phyloP scores from a whole-genome alignment of 2,329 filamentous ascomycete genomes.

The Ilyonectria mors-panacis region DNA sequence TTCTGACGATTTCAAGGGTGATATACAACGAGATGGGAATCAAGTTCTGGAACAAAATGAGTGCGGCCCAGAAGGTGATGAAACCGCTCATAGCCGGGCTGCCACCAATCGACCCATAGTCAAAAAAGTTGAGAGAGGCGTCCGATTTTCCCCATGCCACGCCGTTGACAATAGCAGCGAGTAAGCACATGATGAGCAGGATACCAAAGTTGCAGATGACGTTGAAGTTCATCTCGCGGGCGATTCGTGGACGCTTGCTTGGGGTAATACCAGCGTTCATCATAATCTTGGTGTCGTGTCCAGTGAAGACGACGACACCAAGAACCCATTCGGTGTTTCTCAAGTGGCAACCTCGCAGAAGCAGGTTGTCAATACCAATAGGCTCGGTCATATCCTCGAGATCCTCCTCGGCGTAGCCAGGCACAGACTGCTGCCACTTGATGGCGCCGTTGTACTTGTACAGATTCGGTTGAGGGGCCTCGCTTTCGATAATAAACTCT shows the following conservation, averaged over 20 bases:
- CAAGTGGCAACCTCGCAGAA: slow-evolving; percentile 92
- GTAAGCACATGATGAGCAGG: slow-evolving; percentile 89
- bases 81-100: slow-evolving; percentile 86
- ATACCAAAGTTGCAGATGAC: slow-evolving; percentile 97
- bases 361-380: slow-evolving; percentile 93
- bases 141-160: slow-evolving; percentile 82
- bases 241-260: slow-evolving; percentile 91
- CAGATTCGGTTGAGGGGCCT: slow-evolving; percentile 91
- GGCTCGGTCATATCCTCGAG: slow-evolving; percentile 89
- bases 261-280: slow-evolving; percentile 97
- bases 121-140: slow-evolving; percentile 85
- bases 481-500: slow-evolving; percentile 90
- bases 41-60: slow-evolving; percentile 98
- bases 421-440: slow-evolving; percentile 84
- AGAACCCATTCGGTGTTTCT: slow-evolving; percentile 97
- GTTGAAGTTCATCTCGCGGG: slow-evolving; percentile 95
- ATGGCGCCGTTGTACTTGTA: slow-evolving; percentile 95
- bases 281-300: slow-evolving; percentile 99
- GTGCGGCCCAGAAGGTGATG: slow-evolving; percentile 95
- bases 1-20: slow-evolving; percentile 94
- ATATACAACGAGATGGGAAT: slow-evolving; percentile 98
- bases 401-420: slow-evolving; percentile 72
- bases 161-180: slow-evolving; percentile 88
- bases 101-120: slow-evolving; percentile 86
- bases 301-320: slow-evolving; percentile 93